Conservation (phyloP, 257 asterid species). For the Solanum lignicaule region DNA sequence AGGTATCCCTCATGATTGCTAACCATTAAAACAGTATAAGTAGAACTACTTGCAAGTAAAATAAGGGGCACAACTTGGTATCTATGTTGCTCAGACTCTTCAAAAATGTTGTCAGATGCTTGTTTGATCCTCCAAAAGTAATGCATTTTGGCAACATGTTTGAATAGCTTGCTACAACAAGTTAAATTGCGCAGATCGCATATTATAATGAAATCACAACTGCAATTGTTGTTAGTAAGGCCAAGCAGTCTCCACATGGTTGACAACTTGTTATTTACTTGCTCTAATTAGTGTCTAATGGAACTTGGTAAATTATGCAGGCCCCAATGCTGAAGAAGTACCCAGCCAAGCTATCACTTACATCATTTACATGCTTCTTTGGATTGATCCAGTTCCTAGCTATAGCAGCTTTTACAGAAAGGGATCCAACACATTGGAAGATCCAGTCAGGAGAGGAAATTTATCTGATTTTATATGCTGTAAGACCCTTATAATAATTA, state of each 20-base stretch:
- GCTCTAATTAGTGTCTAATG: not conserved
- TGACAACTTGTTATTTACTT: not conserved
- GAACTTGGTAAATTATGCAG: slow-evolving; percentile 24
- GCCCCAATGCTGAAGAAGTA: slow-evolving; percentile 76
- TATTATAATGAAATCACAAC: not conserved
- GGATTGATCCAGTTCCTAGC: slow-evolving; percentile 66
- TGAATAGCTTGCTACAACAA: not conserved
- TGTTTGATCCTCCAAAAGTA: not conserved
- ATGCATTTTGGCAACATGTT: not conserved
- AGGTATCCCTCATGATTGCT: slow-evolving; percentile 21
- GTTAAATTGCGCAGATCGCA: not conserved
- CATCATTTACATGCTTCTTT: slow-evolving; percentile 75
- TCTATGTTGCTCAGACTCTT: not conserved
- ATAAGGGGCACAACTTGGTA: not conserved
- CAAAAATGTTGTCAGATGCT: not conserved
- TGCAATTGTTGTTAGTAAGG: not conserved
- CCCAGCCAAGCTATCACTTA: slow-evolving; percentile 82
- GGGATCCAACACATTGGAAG: slow-evolving; percentile 58
- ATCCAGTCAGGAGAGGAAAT: slow-evolving; percentile 62
- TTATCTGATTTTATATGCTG: slow-evolving; percentile 69
- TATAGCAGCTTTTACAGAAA: slow-evolving; percentile 72
- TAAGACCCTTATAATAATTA: slow-evolving; percentile 15
- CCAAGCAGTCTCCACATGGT: not conserved
- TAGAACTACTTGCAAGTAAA: not conserved
- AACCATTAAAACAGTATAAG: not conserved